A percentile compares a stretch with the other conserved stretches of the same genome.
These are phyloP conservation scores for Pyrus communis DNA, from an alignment of 306 rosid genomes.

Conservation along the genomic window DNA sequence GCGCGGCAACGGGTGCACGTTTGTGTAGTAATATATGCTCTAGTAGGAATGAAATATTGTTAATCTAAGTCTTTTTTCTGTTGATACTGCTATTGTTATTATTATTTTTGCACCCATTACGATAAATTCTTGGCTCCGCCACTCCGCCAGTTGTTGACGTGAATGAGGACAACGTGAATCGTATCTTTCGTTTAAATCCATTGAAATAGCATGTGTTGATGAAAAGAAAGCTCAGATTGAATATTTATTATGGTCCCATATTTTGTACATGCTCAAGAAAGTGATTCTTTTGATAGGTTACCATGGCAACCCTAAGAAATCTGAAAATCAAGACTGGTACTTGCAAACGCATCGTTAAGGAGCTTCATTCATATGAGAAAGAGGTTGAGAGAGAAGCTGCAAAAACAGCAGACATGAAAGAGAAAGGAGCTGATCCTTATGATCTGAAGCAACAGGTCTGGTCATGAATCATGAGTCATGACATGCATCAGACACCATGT, in stretches of 20 bases:
- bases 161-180: too few relatives aligned
- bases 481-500: background rate
- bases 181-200: too few relatives aligned
- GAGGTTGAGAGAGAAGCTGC: constrained; percentile 87
- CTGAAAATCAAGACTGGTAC: constrained; percentile 74
- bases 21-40: too few relatives aligned
- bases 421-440: constrained; percentile 71
- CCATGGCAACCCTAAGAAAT: constrained; percentile 56
- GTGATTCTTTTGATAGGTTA: constrained; percentile 14
- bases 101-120: too few relatives aligned
- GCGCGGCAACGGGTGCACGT: too few relatives aligned
- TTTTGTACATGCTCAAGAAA: background rate
- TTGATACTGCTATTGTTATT: too few relatives aligned
- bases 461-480: background rate
- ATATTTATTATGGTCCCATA: background rate
- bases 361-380: constrained; percentile 74
- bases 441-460: constrained; percentile 87
- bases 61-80: too few relatives aligned
- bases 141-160: too few relatives aligned
- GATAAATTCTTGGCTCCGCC: too few relatives aligned
- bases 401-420: constrained; percentile 80
- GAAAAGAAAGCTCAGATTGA: background rate
- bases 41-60: too few relatives aligned
- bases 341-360: constrained; percentile 72
- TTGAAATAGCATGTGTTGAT: background rate